Percentiles rank a stretch among this genome's conserved stretches.
Evolutionary conservation across 2,329 filamentous ascomycete species (phyloP).

Genomic region (Aureobasidium sp.): DNA sequence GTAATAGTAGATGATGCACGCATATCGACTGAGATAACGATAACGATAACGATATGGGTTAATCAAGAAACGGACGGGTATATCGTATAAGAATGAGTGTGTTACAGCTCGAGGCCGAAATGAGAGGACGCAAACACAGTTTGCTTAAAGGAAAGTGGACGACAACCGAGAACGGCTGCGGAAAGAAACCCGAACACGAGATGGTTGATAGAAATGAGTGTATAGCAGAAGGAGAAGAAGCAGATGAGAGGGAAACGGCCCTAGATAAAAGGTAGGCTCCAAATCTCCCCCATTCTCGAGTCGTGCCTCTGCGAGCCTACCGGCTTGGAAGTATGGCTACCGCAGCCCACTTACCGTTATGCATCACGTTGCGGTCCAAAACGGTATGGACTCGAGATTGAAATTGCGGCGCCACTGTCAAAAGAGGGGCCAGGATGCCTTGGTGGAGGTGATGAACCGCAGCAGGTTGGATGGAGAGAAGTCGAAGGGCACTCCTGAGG

Average conservation of each 20-base stretch:
- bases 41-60: slow-evolving; percentile 13
- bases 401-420: slow-evolving; percentile 14
- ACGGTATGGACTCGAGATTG: slow-evolving; percentile 13
- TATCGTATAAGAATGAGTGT: slow-evolving; percentile 27
- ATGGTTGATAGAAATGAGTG: slow-evolving; percentile 1
- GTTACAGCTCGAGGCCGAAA: slow-evolving; percentile 36
- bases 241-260: slow-evolving; percentile 15
- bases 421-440: slow-evolving; percentile 12
- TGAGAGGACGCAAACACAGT: slow-evolving; percentile 49
- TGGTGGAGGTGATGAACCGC: slow-evolving; percentile 6
- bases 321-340: neutral
- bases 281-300: slow-evolving; percentile 10
- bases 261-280: slow-evolving; percentile 13
- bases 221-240: neutral
- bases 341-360: slow-evolving; percentile 6
- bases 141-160: slow-evolving; percentile 15
- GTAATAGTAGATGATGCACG: slow-evolving; percentile 26
- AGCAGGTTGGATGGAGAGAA: neutral
- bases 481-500: neutral
- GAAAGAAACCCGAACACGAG: neutral
- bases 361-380: slow-evolving; percentile 2
- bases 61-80: slow-evolving; percentile 15
- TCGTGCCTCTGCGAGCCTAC: slow-evolving; percentile 10
- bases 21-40: slow-evolving; percentile 32
- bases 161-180: slow-evolving; percentile 9